Conservation (phyloP, 2,329 filamentous ascomycete species). For the Ophiostoma pallidulum region DNA sequence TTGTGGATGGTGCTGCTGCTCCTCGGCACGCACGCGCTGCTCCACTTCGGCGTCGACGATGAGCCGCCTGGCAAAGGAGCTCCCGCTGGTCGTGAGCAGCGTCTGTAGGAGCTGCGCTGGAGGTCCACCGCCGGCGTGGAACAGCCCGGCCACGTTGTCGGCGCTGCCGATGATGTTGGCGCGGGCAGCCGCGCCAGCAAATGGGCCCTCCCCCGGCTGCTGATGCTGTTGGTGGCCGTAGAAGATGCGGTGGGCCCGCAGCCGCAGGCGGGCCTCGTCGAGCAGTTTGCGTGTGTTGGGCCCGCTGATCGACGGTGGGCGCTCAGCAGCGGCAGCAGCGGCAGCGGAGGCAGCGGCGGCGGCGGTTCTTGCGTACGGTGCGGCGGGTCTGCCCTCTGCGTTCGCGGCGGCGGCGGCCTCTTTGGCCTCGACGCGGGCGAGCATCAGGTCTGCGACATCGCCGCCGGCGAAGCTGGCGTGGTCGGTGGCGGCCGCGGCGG, state of each 20-base stretch:
- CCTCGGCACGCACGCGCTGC: neutral
- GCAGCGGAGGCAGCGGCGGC: no score
- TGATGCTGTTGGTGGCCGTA: neutral
- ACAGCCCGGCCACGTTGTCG: neutral
- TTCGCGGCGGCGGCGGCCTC: neutral
- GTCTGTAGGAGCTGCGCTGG: neutral
- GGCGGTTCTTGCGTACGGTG: no score
- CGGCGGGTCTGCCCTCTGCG: neutral
- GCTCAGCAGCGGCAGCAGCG: neutral
- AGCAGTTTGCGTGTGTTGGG: neutral
- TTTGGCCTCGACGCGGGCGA: neutral
- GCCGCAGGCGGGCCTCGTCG: neutral
- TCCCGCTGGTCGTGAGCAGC: constrained; percentile 2
- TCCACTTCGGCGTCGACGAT: neutral
- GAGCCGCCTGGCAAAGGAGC: constrained; percentile 2
- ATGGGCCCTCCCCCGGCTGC: no score
- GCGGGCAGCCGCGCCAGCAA: neutral
- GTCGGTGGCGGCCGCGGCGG: neutral
- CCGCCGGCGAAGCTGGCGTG: neutral
- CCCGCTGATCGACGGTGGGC: neutral
- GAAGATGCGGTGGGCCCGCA: constrained; percentile 1
- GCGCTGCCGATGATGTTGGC: neutral
- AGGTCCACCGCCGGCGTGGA: neutral
- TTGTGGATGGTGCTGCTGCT: neutral
- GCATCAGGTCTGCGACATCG: neutral